A percentile compares a stretch with the other conserved stretches of the same genome.
Conservation (phyloP, 805 yeast species). For the Candida sphagnicola region DNA sequence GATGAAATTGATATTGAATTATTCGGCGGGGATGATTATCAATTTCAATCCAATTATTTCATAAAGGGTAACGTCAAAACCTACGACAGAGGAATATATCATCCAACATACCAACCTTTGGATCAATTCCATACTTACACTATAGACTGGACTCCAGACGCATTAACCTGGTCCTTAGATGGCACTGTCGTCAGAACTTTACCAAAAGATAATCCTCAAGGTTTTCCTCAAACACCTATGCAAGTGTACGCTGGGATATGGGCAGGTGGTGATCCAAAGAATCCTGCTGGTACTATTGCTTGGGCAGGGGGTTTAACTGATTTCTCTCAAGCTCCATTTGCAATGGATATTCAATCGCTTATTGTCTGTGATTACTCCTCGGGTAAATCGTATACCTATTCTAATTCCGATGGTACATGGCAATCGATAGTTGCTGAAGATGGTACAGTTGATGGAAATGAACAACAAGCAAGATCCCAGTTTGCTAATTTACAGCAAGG, state of each 20-base stretch:
- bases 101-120: slow-evolving; percentile 53
- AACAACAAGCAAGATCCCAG: slow-evolving; percentile 34
- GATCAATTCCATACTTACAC: slow-evolving; percentile 69
- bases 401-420: slow-evolving; percentile 56
- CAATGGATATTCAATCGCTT: slow-evolving; percentile 58
- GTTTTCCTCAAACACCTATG: slow-evolving; percentile 94
- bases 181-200: slow-evolving; percentile 67
- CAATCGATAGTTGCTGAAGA: slow-evolving; percentile 51
- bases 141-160: slow-evolving; percentile 74
- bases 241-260: slow-evolving; percentile 62
- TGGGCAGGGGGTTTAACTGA: slow-evolving; percentile 83
- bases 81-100: slow-evolving; percentile 77
- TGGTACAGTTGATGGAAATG: slow-evolving; percentile 63
- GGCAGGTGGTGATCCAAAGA: slow-evolving; percentile 78
- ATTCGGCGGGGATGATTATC: slow-evolving; percentile 73
- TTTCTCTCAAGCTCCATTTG: slow-evolving; percentile 61
- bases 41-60: slow-evolving; percentile 77
- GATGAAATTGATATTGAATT: slow-evolving; percentile 91
- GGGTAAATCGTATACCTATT: slow-evolving; percentile 55
- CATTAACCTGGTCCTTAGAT: slow-evolving; percentile 68
- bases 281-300: slow-evolving; percentile 63
- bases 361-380: slow-evolving; percentile 67
- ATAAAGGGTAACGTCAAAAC: slow-evolving; percentile 76
- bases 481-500: slow-evolving; percentile 31
- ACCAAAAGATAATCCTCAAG: slow-evolving; percentile 47